Evolutionary conservation across 306 rosid genomes (phyloP), one percentile per base, ranked within the genome.

Genomic region (Cicer pinnatifidum): DNA sequence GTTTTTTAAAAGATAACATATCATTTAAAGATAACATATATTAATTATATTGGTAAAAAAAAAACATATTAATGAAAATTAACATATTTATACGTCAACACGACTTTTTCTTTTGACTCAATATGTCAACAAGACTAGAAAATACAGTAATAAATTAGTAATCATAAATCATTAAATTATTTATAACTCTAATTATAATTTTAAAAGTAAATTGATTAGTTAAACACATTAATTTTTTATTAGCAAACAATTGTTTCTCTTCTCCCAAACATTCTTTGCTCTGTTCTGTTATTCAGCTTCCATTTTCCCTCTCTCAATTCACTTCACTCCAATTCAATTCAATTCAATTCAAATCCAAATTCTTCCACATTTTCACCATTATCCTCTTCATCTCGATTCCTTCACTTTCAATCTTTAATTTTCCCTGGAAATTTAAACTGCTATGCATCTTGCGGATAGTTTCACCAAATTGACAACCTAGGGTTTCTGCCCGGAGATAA

Each of bases 321-420:
- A 64, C 16, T 64, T 44, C 70, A 64, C 13, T 59, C 11, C 43
- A 16, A 47, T 59, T 70, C 47, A 52, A 39, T 64, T 9, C 43
- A 16, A 47, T 59, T 70, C 47, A 52, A 39, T 64, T 10, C 33
- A 12, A 28, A 6, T 17, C 50, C 50, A 64, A 65, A 41, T 4
- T 48, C 51, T 37, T 6, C 39, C 54, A 1, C 76, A 47, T 39
- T 64, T 41, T 64, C 51, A 10, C 9, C 70, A 64, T 9, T 72
- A 44, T 52, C 69, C 17, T 54, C 19, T 44, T 44, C 76, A 43
- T 67, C 17, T 71, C 47, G 7, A 59, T 51, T 28, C 35, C 33
- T 8, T 13, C 28, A 48, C 37, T 61, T 16, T 58, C 39, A 11
- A 0, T 43, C 10, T 7, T 38, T 23, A 17, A 17, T 13, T 53